Conservation (phyloP, 2,329 filamentous ascomycete species). For the Aspergillus aculeatus region DNA sequence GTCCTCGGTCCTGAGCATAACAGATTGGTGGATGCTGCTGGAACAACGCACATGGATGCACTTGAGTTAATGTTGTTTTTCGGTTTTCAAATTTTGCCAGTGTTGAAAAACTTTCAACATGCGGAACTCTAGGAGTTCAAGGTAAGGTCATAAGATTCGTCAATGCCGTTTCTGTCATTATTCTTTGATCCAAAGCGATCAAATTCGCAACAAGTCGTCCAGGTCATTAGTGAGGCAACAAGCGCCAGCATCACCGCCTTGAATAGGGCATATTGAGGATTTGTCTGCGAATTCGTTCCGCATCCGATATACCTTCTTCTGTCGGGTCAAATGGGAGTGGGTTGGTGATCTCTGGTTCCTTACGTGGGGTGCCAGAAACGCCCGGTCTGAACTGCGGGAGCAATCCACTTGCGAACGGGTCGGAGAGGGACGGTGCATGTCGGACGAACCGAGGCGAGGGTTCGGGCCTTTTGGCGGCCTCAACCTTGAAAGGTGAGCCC, state of each 20-base stretch:
- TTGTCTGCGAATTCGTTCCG: constrained; percentile 40
- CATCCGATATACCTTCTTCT: constrained; percentile 39
- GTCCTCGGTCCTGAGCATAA: background rate
- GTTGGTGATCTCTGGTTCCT: constrained; percentile 14
- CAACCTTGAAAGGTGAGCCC: constrained; percentile 49
- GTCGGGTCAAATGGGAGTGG: constrained; percentile 32
- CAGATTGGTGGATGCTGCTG: background rate
- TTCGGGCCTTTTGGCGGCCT: constrained; percentile 36
- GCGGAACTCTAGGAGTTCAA: background rate
- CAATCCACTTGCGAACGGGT: constrained; percentile 40
- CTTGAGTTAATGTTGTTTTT: background rate
- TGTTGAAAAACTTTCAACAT: background rate
- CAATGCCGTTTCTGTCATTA: constrained; percentile 37
- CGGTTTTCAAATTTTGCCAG: background rate
- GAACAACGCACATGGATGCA: background rate
- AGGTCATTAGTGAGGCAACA: constrained; percentile 29
- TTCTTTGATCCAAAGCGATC: constrained; percentile 15
- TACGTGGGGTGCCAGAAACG: constrained; percentile 15
- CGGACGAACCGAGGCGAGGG: constrained; percentile 32
- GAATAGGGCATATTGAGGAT: constrained; percentile 39
- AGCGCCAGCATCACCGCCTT: constrained; percentile 22
- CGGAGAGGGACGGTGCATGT: constrained; percentile 45
- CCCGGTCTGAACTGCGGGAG: constrained; percentile 20
- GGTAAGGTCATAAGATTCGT: constrained; percentile 22
- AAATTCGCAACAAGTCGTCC: constrained; percentile 25